These are phyloP conservation scores for Saccharomycopsis malanga DNA, from an alignment of 805 yeast species.

Conservation along the genomic window DNA sequence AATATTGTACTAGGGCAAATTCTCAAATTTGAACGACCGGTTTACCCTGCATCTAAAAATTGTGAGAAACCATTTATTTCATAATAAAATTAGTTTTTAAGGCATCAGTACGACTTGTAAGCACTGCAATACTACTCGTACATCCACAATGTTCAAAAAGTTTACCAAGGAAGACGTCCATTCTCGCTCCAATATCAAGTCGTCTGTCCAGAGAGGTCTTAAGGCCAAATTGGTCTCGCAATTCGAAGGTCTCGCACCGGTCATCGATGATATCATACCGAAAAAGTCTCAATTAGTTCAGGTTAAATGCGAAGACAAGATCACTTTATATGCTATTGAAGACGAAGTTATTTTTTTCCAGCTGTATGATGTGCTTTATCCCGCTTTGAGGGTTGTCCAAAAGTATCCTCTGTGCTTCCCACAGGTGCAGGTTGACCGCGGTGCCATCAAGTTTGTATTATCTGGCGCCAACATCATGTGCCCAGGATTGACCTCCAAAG, in stretches of 20 bases:
- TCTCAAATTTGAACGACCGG: no score
- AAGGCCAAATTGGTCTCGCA: constrained; percentile 65
- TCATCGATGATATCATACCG: constrained; percentile 77
- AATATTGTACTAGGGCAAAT: no score
- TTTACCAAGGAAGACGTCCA: constrained; percentile 84
- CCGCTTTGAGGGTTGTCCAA: constrained; percentile 69
- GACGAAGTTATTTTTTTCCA: constrained; percentile 72
- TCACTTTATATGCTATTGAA: constrained; percentile 69
- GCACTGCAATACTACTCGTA: no score
- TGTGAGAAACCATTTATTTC: no score
- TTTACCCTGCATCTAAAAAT: no score
- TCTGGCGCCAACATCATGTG: constrained; percentile 97
- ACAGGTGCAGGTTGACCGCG: constrained; percentile 83
- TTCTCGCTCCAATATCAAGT: constrained; percentile 84
- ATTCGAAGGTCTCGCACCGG: constrained; percentile 67
- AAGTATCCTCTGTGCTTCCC: constrained; percentile 82
- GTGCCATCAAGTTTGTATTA: constrained; percentile 92
- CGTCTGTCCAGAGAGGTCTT: constrained; percentile 89
- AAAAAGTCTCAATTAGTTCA: constrained; percentile 77
- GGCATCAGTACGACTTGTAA: no score
- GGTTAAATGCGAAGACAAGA: constrained; percentile 84
- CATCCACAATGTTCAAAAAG: constrained; percentile 23
- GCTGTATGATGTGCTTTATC: constrained; percentile 57
- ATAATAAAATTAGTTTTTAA: no score
- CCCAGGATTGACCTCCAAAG: constrained; percentile 84